Base-by-base conservation (phyloP, 106 monocot species). In the Chionographis japonica region DNA sequence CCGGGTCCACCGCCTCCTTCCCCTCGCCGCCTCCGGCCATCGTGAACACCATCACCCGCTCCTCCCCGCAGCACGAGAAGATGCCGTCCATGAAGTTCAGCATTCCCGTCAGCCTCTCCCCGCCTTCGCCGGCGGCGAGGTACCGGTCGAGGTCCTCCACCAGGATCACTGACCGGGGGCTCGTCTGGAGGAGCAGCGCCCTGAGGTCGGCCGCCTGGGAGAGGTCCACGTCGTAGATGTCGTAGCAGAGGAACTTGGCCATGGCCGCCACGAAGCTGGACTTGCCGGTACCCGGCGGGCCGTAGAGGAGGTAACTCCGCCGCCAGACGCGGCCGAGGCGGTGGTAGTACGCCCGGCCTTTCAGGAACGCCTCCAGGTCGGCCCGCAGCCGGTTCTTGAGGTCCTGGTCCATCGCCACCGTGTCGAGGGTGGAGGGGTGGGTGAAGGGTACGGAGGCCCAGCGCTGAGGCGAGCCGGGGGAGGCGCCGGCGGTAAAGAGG, bases 21-120 rank as follows among this genome's bases (percentile, higher is more conserved):
- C 58, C 62, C 37, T 63, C 69, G 42, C 66, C 60, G 19, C 54
- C 73, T 27, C 65, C 51, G 37, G 61, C 63, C 77, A 83, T 75
- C 11, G 89, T 90, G 79, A 86, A 90, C 62, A 90, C 89, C 86
- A 90, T 86, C 57, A 90, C 74, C 64, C 86, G 27, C 77, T 83
- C 89, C 65, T 86, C 89, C 18, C 85, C 79, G 56, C 89, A 85
- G 77, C 82, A 90, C n/a, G 83, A 83, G 71, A 82, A 76, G 52
- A 90, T 61, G 14, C 89, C 89, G 73, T 86, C 89, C 86, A 86
- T 90, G 72, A 86, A 83, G 18, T 58, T 68, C 5, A 77, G 68
- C 12, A 83, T 57, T n/a, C 54, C 46, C 5, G 68, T 39, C 41
- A 53, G 42, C 27, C 53, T 36, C 50, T 42, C 73, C 3, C 37